Percentiles rank a stretch among this genome's conserved stretches.
Evolutionary conservation across 495 filamentous ascomycete genomes (phyloP).

Genomic region (Entonaema liquescens): DNA sequence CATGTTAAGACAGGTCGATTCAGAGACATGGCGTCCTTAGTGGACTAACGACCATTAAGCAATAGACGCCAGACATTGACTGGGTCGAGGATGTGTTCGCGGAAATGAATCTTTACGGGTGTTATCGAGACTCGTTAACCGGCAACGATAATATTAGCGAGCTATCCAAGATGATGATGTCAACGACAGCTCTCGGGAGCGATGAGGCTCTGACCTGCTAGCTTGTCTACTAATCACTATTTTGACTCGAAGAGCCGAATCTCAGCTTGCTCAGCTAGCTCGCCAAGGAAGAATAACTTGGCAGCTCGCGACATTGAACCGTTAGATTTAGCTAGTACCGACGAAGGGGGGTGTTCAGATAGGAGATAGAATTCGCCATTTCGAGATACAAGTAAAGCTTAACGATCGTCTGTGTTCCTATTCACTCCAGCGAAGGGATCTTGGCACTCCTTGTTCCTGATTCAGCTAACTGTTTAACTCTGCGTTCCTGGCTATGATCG

Average conservation of each 20-base stretch:
- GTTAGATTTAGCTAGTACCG: conserved; percentile 7
- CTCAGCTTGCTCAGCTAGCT: background rate
- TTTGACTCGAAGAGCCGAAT: background rate
- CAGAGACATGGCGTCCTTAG: conserved; percentile 32
- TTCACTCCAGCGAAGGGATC: conserved; percentile 29
- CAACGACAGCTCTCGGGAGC: background rate
- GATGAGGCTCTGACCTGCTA: background rate
- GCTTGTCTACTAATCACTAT: background rate
- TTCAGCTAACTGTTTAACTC: conserved; percentile 7
- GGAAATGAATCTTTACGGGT: conserved; percentile 1
- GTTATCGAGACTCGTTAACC: conserved; percentile 7
- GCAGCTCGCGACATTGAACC: conserved; percentile 1
- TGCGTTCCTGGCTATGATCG: conserved; percentile 30
- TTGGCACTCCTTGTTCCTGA: conserved; percentile 36
- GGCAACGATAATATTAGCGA: conserved; percentile 5
- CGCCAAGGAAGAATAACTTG: background rate
- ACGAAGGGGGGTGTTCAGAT: conserved; percentile 6
- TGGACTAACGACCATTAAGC: conserved; percentile 29
- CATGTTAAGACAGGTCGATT: conserved; percentile 28
- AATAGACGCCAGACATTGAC: conserved; percentile 41
- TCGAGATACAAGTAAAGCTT: conserved; percentile 4
- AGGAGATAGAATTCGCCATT: background rate
- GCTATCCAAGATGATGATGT: background rate
- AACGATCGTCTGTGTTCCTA: conserved; percentile 11
- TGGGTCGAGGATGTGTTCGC: conserved; percentile 2